Conservation (phyloP, 768 basidiomycete species). For the Suillus fuscotomentosus region DNA sequence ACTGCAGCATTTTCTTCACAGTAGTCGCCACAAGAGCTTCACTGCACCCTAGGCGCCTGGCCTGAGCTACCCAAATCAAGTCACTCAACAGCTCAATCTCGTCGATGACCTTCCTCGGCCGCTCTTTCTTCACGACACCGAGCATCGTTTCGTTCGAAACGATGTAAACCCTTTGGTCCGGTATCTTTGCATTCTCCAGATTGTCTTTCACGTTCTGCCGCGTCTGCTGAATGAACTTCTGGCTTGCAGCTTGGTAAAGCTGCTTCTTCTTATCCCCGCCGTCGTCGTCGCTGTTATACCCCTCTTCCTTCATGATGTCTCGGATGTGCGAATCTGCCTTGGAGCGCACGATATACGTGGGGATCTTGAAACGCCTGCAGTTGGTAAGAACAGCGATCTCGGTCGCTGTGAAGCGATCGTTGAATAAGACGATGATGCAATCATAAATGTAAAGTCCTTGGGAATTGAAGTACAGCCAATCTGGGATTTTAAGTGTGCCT, state of each 20-base stretch:
- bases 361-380: conserved; percentile 30
- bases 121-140: conserved; percentile 22
- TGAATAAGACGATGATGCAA: conserved; percentile 31
- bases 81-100: conserved; percentile 28
- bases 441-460: conserved; percentile 38
- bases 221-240: conserved; percentile 27
- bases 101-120: conserved; percentile 23
- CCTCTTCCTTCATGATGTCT: conserved; percentile 12
- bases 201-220: conserved; percentile 22
- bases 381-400: conserved; percentile 33
- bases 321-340: conserved; percentile 34
- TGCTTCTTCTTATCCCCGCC: conserved; percentile 8
- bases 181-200: conserved; percentile 22
- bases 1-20: background rate
- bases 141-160: conserved; percentile 24
- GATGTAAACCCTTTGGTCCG: conserved; percentile 29
- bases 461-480: conserved; percentile 36
- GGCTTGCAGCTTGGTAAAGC: conserved; percentile 23
- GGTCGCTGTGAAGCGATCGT: conserved; percentile 33
- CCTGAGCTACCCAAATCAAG: conserved; percentile 15
- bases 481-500: conserved; percentile 30
- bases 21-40: background rate
- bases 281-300: background rate
- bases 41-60: background rate
- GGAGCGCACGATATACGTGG: conserved; percentile 35